These are phyloP conservation scores for Eucalyptus regnans DNA, from an alignment of 345 rosid species.

Conservation along the genomic window DNA sequence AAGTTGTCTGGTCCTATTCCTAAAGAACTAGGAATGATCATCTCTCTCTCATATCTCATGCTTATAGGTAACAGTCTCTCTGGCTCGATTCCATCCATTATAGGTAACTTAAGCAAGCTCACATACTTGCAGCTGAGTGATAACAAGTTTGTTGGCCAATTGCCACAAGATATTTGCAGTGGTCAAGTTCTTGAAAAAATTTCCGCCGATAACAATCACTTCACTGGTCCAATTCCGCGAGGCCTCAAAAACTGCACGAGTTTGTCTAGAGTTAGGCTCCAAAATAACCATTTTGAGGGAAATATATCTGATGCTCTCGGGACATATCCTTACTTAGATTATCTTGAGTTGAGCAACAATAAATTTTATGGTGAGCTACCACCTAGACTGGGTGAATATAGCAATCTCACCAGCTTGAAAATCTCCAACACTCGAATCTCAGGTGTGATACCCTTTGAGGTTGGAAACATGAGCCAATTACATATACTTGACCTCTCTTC, in stretches of 20 bases:
- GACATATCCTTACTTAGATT: not conserved
- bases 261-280: not conserved
- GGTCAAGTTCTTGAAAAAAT: not conserved
- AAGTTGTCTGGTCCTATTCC: not conserved
- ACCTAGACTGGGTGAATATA: not conserved
- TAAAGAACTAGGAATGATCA: no score
- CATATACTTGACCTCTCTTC: not conserved
- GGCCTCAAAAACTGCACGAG: conserved; percentile 3
- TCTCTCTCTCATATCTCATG: not conserved
- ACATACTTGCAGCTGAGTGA: fast-evolving
- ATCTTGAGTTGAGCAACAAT: not conserved
- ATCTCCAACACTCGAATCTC: not conserved
- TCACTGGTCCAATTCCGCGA: conserved; percentile 1
- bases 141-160: not conserved
- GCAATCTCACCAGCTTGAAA: not conserved
- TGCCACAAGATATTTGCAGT: not conserved
- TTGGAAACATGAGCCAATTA: not conserved
- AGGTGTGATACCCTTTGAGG: not conserved
- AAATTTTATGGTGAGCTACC: not conserved
- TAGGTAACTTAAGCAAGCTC: not conserved
- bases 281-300: not conserved
- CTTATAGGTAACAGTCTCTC: not conserved
- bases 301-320: not conserved
- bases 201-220: not conserved
- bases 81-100: not conserved